A percentile compares a stretch with the other conserved stretches of the same genome.
These are phyloP conservation scores for Solanum medicagineum DNA, from an alignment of 257 asterid genomes.

Conservation along the genomic window DNA sequence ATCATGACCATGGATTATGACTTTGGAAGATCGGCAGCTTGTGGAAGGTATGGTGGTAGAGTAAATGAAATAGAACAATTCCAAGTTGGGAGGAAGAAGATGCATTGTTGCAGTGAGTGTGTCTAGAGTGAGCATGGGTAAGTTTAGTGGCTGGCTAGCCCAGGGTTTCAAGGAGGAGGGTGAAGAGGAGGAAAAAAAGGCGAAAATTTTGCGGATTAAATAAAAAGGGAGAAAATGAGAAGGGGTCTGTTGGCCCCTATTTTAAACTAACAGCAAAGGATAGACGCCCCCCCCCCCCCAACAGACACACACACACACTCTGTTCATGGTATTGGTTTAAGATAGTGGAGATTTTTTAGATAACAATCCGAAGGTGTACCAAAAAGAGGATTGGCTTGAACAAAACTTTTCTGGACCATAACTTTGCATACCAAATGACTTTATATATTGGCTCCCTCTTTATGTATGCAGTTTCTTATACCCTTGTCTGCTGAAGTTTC, in stretches of 20 bases:
- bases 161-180: not conserved
- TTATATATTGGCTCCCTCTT: not conserved
- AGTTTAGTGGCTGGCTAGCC: not conserved
- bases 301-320: no score
- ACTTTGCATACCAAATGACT: not conserved
- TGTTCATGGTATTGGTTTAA: not conserved
- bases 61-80: not conserved
- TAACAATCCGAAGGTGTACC: not conserved
- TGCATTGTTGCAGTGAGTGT: not conserved
- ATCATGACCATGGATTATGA: no score
- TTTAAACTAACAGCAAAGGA: not conserved
- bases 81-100: not conserved
- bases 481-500: not conserved
- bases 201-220: not conserved
- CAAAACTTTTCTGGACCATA: not conserved
- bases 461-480: not conserved
- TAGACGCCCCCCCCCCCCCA: not conserved
- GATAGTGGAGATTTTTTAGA: not conserved
- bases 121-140: not conserved
- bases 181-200: not conserved
- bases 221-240: not conserved
- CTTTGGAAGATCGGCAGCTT: not conserved
- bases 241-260: not conserved
- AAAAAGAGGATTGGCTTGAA: no score
- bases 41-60: not conserved